Evolutionary conservation across 1,284 basidiomycete genomes (phyloP).

Genomic region (Mycosarcoma mackinlayi): DNA sequence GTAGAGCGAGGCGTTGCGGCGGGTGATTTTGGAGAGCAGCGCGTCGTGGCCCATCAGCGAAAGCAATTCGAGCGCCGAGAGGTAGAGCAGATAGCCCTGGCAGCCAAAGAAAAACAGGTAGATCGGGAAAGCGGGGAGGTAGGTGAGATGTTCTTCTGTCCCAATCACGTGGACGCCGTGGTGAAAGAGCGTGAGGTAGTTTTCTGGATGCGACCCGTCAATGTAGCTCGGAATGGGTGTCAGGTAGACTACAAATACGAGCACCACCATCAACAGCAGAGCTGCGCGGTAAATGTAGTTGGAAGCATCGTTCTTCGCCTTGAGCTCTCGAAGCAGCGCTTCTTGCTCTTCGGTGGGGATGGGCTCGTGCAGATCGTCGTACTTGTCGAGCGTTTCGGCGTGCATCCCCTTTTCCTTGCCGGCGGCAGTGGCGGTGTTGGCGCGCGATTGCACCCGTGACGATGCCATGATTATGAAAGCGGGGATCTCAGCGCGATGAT

Average conservation of each 20-base stretch:
- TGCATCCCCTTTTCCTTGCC: slow-evolving; percentile 17
- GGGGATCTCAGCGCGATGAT: neutral
- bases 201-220: slow-evolving; percentile 63
- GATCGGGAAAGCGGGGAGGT: slow-evolving; percentile 65
- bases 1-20: slow-evolving; percentile 40
- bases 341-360: slow-evolving; percentile 60
- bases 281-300: slow-evolving; percentile 61
- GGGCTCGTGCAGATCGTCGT: slow-evolving; percentile 52
- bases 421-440: too few species aligned
- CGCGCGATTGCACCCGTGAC: slow-evolving; percentile 15
- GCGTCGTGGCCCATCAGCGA: slow-evolving; percentile 47
- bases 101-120: slow-evolving; percentile 57
- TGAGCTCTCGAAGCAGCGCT: slow-evolving; percentile 52
- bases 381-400: slow-evolving; percentile 43
- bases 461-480: slow-evolving; percentile 5
- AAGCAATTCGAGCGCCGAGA: slow-evolving; percentile 47
- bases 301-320: slow-evolving; percentile 53
- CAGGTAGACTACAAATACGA: slow-evolving; percentile 58
- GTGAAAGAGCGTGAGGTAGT: slow-evolving; percentile 62
- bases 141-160: slow-evolving; percentile 63
- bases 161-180: slow-evolving; percentile 55
- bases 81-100: slow-evolving; percentile 53
- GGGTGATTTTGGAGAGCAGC: slow-evolving; percentile 9
- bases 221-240: slow-evolving; percentile 65
- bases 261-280: slow-evolving; percentile 50